Percentiles rank a stretch among this genome's conserved stretches.
Evolutionary conservation across 495 filamentous ascomycete species (phyloP).

Genomic region (Penicillium diatomitis): DNA sequence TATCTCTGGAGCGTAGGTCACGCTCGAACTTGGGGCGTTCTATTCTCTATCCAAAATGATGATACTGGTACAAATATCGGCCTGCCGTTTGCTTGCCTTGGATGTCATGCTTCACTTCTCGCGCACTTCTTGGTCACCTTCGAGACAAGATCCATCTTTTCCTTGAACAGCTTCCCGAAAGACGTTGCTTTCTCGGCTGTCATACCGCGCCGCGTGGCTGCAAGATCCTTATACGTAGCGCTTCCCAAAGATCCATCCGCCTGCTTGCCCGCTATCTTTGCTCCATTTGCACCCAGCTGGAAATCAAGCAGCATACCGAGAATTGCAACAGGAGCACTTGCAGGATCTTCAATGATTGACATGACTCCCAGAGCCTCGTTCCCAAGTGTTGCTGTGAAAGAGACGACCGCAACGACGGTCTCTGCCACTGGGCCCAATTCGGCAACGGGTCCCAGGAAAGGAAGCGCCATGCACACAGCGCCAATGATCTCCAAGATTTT

Average conservation of each 20-base stretch:
- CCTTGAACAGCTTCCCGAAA: not conserved
- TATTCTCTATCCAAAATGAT: no score
- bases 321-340: not conserved
- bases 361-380: not conserved
- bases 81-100: not conserved
- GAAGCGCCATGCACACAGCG: not conserved
- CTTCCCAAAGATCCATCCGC: not conserved
- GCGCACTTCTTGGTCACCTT: not conserved
- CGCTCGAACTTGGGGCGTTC: no score
- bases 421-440: not conserved
- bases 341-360: not conserved
- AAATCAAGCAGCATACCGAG: not conserved
- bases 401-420: not conserved
- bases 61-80: not conserved
- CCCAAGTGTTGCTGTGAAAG: not conserved
- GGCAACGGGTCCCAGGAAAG: not conserved
- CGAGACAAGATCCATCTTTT: not conserved
- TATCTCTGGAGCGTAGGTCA: no score
- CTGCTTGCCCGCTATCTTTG: not conserved
- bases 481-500: constrained; percentile 1
- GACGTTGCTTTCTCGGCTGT: not conserved
- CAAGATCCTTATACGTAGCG: not conserved
- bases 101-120: not conserved
- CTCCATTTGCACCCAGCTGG: not conserved
- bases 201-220: not conserved